Base-by-base conservation (phyloP, 1,284 basidiomycete species). In the Neolentinus lepideus region DNA sequence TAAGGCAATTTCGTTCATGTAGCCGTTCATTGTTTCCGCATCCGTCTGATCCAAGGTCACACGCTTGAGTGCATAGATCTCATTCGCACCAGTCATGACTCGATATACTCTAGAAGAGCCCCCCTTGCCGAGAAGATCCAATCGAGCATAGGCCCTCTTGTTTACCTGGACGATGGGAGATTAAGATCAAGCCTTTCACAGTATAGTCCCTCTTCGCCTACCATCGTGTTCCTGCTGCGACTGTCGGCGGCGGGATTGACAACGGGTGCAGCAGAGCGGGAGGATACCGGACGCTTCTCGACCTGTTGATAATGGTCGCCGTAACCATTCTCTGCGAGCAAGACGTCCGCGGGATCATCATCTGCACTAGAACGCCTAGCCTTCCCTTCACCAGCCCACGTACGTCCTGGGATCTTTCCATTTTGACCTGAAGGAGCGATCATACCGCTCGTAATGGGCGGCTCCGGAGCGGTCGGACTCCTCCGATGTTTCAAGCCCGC, bases 81-180 rank as follows among this genome's bases (percentile, higher is more conserved):
- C 85, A 66, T 89, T 89, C 52, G 78, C 74, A 24, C 78, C 75
- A 64, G 83, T 89, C 66, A 95, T 79, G 11, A 95, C 93, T 26
- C 92, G 88, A 69, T 88, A 97, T 21, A 97, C 94, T 54, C 91
- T 88, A n/a, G 93, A 96, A 9, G 92, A 90, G 0, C 94, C 94
- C 38, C 94, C 94, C 65, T 88, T 91, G 38, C 94, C 94, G 54
- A 98, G 85, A 67, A 93, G 74, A 60, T 94, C 92, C 1, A 95
- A 77, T 1, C 92, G 84, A 22, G 85, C 84, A 61, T 96, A 97
- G 0, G 78, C 70, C 63, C 84, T 86, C 64, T 85, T 89, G 72
- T 96, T 96, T 26, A 94, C 86, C 84, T 83, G 51, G 24, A 54
- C 26, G 26, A 50, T 3, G 45, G 36, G 16, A 29, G 6, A 14